Evolutionary conservation across 768 basidiomycete genomes (phyloP), one percentile per base, ranked within the genome.

Genomic region (Harrya chromipes): DNA sequence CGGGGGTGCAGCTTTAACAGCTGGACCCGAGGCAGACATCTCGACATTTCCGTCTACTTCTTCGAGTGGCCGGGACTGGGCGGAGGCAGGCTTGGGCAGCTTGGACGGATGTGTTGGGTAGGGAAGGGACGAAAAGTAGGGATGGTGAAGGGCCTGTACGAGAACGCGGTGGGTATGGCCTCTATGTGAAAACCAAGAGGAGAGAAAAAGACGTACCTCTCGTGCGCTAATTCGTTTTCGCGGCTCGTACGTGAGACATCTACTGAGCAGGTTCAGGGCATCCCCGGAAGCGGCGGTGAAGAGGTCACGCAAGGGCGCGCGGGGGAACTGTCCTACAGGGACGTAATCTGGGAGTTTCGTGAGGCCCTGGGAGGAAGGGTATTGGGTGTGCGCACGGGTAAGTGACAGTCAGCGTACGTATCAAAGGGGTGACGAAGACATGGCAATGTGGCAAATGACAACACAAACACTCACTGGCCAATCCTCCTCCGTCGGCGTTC

Each of bases 401-500:
- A 9, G 40, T 53, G n/a, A n/a, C n/a, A n/a, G n/a, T n/a, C 29
- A 47, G 46, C 7, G 10, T 26, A 23, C n/a, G 17, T 37, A 34
- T n/a, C 29, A 38, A n/a, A 17, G 17, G 20, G 26, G 20, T 19
- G 16, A 49, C 31, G 31, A 6, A 11, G 4, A 27, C 27, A 11
- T 27, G 27, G 27, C 27, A 27, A 5, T 31, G 12, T 31, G 31
- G 19, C 2, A 46, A 35, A 14, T 3, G 26, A 11, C 36, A 10
- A 6, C n/a, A 1, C 11, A 43, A 27, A 35, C 16, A 71, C 83
- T 49, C 70, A 93, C 93, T 2, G 94, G 95, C 97, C 97, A 99
- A 20, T 97, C 95, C 44, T 92, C 87, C 65, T 98, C 97, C 0
- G 92, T 89, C 1, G 97, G 97, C 9, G 95, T 94, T 0, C 97